Evolutionary conservation across 2,329 filamentous ascomycete species (phyloP).

Genomic region (Colletotrichum sp.): DNA sequence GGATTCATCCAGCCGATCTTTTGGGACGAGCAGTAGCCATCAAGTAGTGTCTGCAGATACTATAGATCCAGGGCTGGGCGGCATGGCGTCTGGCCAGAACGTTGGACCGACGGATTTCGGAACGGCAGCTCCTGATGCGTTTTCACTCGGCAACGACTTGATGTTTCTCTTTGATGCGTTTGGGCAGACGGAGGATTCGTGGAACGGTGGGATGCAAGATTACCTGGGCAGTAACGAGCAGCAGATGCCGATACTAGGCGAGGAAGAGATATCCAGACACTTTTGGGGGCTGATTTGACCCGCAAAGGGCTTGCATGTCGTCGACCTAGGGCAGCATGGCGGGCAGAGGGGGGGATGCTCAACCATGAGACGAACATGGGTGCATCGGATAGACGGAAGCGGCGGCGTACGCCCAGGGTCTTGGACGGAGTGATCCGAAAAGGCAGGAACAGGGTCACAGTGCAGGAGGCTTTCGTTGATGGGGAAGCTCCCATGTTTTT

Average conservation of each 20-base stretch:
- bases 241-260: slow-evolving; percentile 11
- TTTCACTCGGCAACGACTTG: slow-evolving; percentile 37
- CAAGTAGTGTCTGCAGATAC: neutral
- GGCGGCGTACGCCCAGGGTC: neutral
- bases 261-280: slow-evolving; percentile 33
- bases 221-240: neutral
- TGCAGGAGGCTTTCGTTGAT: neutral
- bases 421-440: neutral
- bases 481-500: too few relatives aligned
- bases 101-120: neutral
- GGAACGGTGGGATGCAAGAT: neutral
- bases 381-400: neutral
- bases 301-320: neutral
- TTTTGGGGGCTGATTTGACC: slow-evolving; percentile 35
- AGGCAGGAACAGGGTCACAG: neutral
- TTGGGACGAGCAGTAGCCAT: neutral
- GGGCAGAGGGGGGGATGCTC: neutral
- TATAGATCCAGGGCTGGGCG: neutral
- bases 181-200: slow-evolving; percentile 22
- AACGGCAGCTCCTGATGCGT: slow-evolving; percentile 32
- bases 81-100: neutral
- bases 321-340: neutral
- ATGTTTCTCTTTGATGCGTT: slow-evolving; percentile 40
- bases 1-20: neutral
- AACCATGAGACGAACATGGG: neutral